Evolutionary conservation across 2,329 filamentous ascomycete genomes (phyloP), one percentile per base, ranked within the genome.

Genomic region (Cryoendolithus antarcticus): DNA sequence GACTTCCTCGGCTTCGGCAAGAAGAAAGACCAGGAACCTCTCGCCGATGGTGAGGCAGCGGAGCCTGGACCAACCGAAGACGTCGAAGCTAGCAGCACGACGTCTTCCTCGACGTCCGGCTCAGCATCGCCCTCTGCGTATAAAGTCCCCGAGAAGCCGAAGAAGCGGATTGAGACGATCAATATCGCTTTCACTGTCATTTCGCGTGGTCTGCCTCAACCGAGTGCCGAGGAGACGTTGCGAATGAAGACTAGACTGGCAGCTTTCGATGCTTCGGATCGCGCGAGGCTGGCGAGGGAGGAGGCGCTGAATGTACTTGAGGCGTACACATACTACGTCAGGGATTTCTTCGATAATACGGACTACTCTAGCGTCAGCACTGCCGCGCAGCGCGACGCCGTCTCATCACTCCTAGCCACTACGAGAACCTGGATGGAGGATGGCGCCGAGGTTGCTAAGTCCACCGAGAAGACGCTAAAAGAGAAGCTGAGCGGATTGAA

Each of bases 281-380:
- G 74, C 49, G 76, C 81, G 19, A 82, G 88, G 37, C 64, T 77
- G 28, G 68, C 77, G 42, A 77, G 88, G 27, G 88, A 95, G 58
- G 89, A 95, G 59, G 77, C 84, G 1, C 68, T 95, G 41, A 98
- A 96, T 63, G 81, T 83, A 48, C 75, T 98, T n/a, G 91, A 98
- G 62, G 80, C 74, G 9, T 96, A 82, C 61, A 94, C 88, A 10
- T 98, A 98, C 69, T 81, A 78, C 54, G 75, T 83, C 21, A 80
- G 86, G 19, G 86, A 95, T 59, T 71, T 93, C 33, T 69, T 95
- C 2, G 80, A 85, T 32, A 80, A 81, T 44, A 77, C 84, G 34
- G 69, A 71, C 1, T 96, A 95, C 57, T 67, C 82, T 38, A 71
- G 71, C 9, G 75, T 72, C 3, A 82, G 86, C 27, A 89, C 81